These are phyloP conservation scores for Metarhizium sp. DNA, from an alignment of 2,329 filamentous ascomycete species.

Conservation along the genomic window DNA sequence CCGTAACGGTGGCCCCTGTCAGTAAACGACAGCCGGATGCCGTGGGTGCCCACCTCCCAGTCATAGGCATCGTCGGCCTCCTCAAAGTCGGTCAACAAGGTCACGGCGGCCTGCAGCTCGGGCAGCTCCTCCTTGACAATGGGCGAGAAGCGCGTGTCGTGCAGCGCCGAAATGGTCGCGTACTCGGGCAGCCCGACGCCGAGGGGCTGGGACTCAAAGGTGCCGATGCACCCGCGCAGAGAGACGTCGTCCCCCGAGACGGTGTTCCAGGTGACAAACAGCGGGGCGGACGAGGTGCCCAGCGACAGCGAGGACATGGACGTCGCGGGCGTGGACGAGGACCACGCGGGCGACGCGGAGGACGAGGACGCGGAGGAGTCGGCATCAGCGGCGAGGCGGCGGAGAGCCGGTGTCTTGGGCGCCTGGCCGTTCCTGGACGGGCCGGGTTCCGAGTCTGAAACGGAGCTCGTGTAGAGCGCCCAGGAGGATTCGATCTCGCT, in stretches of 20 bases:
- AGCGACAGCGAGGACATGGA: constrained; percentile 30
- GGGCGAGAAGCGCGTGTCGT: constrained; percentile 54
- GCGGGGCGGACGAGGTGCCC: constrained; percentile 47
- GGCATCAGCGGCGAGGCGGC: constrained; percentile 27
- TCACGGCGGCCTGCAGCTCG: constrained; percentile 57
- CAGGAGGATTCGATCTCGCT: constrained; percentile 60
- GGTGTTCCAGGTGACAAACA: constrained; percentile 95
- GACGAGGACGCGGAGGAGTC: constrained; percentile 24
- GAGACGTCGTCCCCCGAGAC: constrained; percentile 37
- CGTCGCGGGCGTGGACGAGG: constrained; percentile 36
- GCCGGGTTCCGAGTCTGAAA: constrained; percentile 6
- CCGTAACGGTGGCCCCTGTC: constrained; percentile 65
- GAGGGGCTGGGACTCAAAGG: constrained; percentile 72
- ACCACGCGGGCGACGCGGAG: constrained; percentile 29
- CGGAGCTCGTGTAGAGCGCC: constrained; percentile 24
- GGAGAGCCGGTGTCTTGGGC: constrained; percentile 32
- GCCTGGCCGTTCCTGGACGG: constrained; percentile 5
- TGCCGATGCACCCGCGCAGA: constrained; percentile 92
- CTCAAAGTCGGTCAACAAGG: constrained; percentile 80
- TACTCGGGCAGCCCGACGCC: constrained; percentile 67
- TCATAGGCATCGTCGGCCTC: constrained; percentile 63
- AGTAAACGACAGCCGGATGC: constrained; percentile 78
- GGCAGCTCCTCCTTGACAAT: constrained; percentile 46
- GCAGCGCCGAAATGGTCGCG: constrained; percentile 66
- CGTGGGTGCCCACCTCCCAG: constrained; percentile 82